phyloP scores from a whole-genome alignment of 768 basidiomycete genomes.

The Termitomyces sp. region DNA sequence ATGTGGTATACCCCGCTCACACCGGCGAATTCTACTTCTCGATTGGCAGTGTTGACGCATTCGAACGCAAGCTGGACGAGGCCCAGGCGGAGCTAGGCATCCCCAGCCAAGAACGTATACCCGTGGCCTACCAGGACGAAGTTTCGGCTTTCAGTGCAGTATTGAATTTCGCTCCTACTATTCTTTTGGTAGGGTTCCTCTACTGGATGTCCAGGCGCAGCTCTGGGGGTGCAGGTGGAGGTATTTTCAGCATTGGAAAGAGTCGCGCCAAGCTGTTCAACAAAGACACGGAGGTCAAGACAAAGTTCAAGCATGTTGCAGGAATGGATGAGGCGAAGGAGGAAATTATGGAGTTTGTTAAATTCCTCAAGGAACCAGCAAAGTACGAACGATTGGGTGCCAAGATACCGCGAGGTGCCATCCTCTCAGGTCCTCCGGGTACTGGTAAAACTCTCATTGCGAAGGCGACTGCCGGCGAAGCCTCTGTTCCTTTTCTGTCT shows the following conservation, averaged over 20 bases:
- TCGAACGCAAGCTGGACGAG: conserved; percentile 92
- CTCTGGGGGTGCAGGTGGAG: conserved; percentile 65
- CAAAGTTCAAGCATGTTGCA: conserved; percentile 94
- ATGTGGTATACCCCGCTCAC: conserved; percentile 65
- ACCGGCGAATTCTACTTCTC: conserved; percentile 86
- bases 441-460: conserved; percentile 98
- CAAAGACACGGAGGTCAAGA: conserved; percentile 91
- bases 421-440: conserved; percentile 93
- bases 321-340: conserved; percentile 99
- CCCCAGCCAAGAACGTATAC: conserved; percentile 88
- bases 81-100: conserved; percentile 92
- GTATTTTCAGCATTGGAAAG: conserved; percentile 97
- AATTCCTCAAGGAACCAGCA: conserved; percentile 93
- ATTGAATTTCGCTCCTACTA: conserved; percentile 91
- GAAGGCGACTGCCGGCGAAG: conserved; percentile 98
- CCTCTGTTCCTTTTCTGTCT: conserved; percentile 95
- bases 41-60: conserved; percentile 94
- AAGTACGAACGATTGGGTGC: conserved; percentile 96
- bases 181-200: conserved; percentile 86
- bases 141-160: conserved; percentile 78
- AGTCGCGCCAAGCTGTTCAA: conserved; percentile 94
- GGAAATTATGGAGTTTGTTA: conserved; percentile 99
- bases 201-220: conserved; percentile 83
- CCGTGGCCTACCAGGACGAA: conserved; percentile 96
- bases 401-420: conserved; percentile 95